Base-by-base conservation (phyloP, 2,329 filamentous ascomycete species). In the Gnomoniopsis sp. region DNA sequence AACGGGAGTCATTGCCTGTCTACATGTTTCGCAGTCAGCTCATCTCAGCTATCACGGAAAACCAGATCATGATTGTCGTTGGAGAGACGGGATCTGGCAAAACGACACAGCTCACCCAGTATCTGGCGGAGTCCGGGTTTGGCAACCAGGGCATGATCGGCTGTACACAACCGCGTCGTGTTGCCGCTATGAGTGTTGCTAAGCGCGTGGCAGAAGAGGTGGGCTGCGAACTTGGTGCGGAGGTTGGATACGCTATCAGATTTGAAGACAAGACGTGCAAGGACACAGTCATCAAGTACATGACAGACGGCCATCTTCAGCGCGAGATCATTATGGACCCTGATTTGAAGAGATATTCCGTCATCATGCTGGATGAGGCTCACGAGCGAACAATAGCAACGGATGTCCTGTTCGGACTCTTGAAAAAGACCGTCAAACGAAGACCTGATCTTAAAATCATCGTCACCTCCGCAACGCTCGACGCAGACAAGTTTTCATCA, bases 221-320 rank as follows among this genome's bases (percentile, higher is more conserved):
- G 60, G 93, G 95, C 17, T 97, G 93, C 67, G 83, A 88, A 63
- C 82, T 98, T 14, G 95, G 95, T 36, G 87, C 93, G 57, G 93
- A 97, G 71, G 93, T 99, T 63, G 95, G 95, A 56, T 99, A 99
- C 72, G 96, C 90, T 8, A 96, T 99, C 70, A 91, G 95, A 71
- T 99, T 99, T 70, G 95, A 99, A 70, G 95, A 99, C 75, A 90
- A 88, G 71, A 97, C 93, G 0, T 90, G 88, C 64, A 86, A 91
- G 2, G 83, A 88, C 19, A 99, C 95, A 1, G 91, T 88, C 69
- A 96, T 99, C 78, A 99, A 99, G 77, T 99, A 99, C 77, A 97
- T 99, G 93, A 99, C 95, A 17, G 95, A 99, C 68, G 95, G 95
- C 74, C 98, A 98, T 90, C 84, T 99, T 71, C 88, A 97, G 75